These are phyloP conservation scores for Pichia cactophila DNA, from an alignment of 1,139 yeast genomes.

Conservation along the genomic window DNA sequence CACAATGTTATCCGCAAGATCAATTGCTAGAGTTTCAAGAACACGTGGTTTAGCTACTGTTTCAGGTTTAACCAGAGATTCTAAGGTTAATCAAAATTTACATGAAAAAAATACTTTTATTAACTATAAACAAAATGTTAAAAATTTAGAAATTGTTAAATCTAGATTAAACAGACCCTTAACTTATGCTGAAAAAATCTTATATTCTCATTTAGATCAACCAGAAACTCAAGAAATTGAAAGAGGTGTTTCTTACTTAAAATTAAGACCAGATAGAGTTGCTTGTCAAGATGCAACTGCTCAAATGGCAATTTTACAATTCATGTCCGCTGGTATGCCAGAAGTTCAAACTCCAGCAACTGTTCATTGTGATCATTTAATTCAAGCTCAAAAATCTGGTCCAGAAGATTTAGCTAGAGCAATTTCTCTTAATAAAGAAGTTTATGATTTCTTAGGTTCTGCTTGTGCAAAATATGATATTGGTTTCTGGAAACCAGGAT, in stretches of 20 bases:
- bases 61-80: slow-evolving; percentile 69
- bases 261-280: slow-evolving; percentile 97
- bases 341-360: slow-evolving; percentile 94
- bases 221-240: slow-evolving; percentile 93
- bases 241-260: slow-evolving; percentile 94
- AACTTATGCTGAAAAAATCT: slow-evolving; percentile 94
- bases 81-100: slow-evolving; percentile 87
- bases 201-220: slow-evolving; percentile 93
- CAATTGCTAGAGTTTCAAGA: slow-evolving; percentile 22
- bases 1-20: slow-evolving; percentile 26
- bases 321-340: slow-evolving; percentile 95
- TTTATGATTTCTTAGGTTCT: slow-evolving; percentile 86
- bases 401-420: slow-evolving; percentile 90
- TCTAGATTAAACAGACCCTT: slow-evolving; percentile 85
- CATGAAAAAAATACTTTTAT: slow-evolving; percentile 81
- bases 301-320: slow-evolving; percentile 98
- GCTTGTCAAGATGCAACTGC: slow-evolving; percentile 99
- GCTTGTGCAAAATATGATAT: slow-evolving; percentile 97
- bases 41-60: slow-evolving; percentile 73
- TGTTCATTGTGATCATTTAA: slow-evolving; percentile 98
- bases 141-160: slow-evolving; percentile 81
- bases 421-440: slow-evolving; percentile 89
- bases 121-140: slow-evolving; percentile 70
- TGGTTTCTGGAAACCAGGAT: slow-evolving; percentile 99
- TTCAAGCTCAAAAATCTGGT: slow-evolving; percentile 96